Conservation (phyloP, 2,329 filamentous ascomycete species). For the Beauveria australis region DNA sequence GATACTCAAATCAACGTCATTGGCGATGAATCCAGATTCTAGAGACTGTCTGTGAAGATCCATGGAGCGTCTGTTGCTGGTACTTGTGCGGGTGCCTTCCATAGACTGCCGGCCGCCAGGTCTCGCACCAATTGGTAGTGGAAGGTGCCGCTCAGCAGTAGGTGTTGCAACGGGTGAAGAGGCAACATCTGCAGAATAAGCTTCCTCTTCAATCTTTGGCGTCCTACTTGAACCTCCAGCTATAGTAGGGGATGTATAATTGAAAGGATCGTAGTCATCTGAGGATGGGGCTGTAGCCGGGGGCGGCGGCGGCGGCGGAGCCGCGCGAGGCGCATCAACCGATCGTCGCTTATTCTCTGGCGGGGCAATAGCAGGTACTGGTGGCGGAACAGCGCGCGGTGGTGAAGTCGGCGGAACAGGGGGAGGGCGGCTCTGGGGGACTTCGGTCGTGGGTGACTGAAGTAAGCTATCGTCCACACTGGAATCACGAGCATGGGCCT, state of each 20-base stretch:
- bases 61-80: constrained; percentile 52
- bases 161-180: constrained; percentile 35
- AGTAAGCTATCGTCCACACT: constrained; percentile 64
- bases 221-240: constrained; percentile 26
- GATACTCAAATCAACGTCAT: constrained; percentile 71
- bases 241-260: constrained; percentile 34
- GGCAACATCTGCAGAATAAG: constrained; percentile 40
- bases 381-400: constrained; percentile 55
- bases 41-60: constrained; percentile 67
- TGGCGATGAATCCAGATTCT: constrained; percentile 78
- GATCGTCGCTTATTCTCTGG: constrained; percentile 51
- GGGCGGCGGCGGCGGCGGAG: constrained; percentile 59
- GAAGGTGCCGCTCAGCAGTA: constrained; percentile 32
- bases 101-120: constrained; percentile 24
- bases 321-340: constrained; percentile 60
- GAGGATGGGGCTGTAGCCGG: constrained; percentile 41
- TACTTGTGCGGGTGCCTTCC: constrained; percentile 29
- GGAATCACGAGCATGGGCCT: constrained; percentile 68
- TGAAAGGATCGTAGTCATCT: constrained; percentile 63
- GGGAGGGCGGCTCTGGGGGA: constrained; percentile 41
- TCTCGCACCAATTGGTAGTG: constrained; percentile 28
- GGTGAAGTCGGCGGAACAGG: constrained; percentile 46
- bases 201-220: constrained; percentile 37
- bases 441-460: constrained; percentile 43
- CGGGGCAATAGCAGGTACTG: constrained; percentile 53